Evolutionary conservation across 805 yeast species (phyloP).

Genomic region (Candida xyloterini): DNA sequence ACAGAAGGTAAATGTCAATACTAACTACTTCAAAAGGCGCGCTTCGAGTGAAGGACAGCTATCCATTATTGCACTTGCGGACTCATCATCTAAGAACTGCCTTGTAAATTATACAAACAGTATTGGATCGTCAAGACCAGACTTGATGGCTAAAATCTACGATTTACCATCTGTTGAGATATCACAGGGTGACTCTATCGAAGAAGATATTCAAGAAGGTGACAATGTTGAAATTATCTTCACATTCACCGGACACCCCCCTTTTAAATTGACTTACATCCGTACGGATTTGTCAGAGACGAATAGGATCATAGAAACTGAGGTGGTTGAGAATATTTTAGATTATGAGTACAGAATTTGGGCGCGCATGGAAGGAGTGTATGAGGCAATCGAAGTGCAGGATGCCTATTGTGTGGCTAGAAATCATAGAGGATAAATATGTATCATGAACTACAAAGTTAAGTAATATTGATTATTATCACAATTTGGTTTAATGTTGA

Average conservation of each 20-base stretch:
- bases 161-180: slow-evolving; percentile 75
- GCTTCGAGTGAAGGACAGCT: slow-evolving; percentile 84
- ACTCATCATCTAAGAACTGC: slow-evolving; percentile 71
- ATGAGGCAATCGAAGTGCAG: slow-evolving; percentile 85
- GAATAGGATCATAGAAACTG: slow-evolving; percentile 44
- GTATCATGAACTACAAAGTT: not conserved
- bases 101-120: slow-evolving; percentile 50
- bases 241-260: slow-evolving; percentile 83
- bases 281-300: slow-evolving; percentile 46
- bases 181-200: slow-evolving; percentile 68
- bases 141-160: slow-evolving; percentile 36
- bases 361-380: slow-evolving; percentile 88
- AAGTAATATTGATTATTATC: not conserved
- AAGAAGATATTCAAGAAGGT: slow-evolving; percentile 89
- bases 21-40: slow-evolving; percentile 51
- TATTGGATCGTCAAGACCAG: slow-evolving; percentile 30
- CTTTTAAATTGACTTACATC: slow-evolving; percentile 81
- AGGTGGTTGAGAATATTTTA: slow-evolving; percentile 67
- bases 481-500: not conserved
- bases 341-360: slow-evolving; percentile 65
- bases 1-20: slow-evolving; percentile 49
- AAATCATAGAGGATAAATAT: slow-evolving; percentile 24
- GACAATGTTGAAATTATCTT: slow-evolving; percentile 88
- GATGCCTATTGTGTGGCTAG: slow-evolving; percentile 71
- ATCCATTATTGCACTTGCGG: slow-evolving; percentile 63